Base-by-base conservation (phyloP, 768 basidiomycete genomes). In the Suillus hirtellus region DNA sequence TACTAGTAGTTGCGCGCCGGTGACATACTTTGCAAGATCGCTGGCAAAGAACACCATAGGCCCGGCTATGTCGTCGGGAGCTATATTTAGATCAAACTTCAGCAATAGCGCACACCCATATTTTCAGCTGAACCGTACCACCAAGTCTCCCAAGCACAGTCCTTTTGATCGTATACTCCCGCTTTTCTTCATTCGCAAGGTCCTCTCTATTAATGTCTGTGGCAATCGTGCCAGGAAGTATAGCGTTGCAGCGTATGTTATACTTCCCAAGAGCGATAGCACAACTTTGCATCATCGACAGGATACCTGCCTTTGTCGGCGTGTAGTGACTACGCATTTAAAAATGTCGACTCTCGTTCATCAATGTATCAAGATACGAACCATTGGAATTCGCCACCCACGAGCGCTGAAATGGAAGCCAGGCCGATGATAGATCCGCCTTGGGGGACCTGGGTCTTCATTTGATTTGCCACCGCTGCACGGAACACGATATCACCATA, bases 151-250 rank as follows among this genome's bases (percentile, higher is more conserved):
- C 87, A 15, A 93, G 77, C 59, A 81, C 82, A 24, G 88, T 90
- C 63, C 90, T 79, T 50, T 84, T 81, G 63, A 85, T 77, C 82
- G 88, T 91, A 64, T 83, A 81, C 49, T 83, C 80, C 27, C 86
- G 79, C 72, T 91, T 92, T 50, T 69, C 73, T 2, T 73, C 71
- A 67, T 89, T 82, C 14, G 86, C 71, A 38, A 93, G 81, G 73
- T 92, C 89, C 64, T 89, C 89, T 68, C 85, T 85, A 76, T 93
- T 92, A 75, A 91, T 91, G 66, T 87, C 82, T 21, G 91, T 93
- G 47, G 82, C 87, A 66, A 92, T 88, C 2, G 90, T 91, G 10
- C 90, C 89, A 15, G 90, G 89, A n/a, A 90, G 80, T 59, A 89
- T 75, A 4, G 87, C 85, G 69, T 89, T 88, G 46, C 86, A 89